Evolutionary conservation across 129 eudicot genomes (phyloP).

Genomic region (Escallonia rubra): DNA sequence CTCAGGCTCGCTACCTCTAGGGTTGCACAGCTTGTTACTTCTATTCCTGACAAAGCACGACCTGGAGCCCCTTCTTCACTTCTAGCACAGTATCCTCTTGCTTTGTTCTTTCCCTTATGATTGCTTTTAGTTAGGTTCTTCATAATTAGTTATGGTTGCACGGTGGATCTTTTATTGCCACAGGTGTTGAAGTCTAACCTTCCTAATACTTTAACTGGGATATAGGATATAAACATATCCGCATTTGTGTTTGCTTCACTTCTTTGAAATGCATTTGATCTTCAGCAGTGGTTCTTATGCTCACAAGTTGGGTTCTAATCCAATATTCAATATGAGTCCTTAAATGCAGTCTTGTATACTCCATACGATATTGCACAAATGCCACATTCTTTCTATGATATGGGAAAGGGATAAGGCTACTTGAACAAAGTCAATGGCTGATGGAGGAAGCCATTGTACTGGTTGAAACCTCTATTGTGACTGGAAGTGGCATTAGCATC

Average conservation of each 20-base stretch:
- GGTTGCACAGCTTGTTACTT: constrained; percentile 69
- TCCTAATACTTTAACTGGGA: too few species aligned
- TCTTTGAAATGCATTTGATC: too few species aligned
- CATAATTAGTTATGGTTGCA: too few species aligned
- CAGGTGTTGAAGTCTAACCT: too few species aligned
- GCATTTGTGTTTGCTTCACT: too few species aligned
- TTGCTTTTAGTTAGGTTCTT: not conserved
- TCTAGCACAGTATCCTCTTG: constrained; percentile 83
- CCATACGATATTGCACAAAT: not conserved
- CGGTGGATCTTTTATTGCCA: too few species aligned
- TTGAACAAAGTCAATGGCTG: not conserved
- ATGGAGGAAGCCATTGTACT: not conserved
- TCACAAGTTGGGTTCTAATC: too few species aligned
- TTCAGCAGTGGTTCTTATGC: too few species aligned
- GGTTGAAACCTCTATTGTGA: not conserved
- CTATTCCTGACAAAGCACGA: constrained; percentile 91
- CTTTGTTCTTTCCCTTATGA: not conserved
- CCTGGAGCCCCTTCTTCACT: constrained; percentile 61
- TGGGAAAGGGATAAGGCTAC: not conserved
- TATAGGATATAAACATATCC: too few species aligned
- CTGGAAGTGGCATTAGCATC: too few species aligned
- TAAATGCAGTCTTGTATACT: too few species aligned
- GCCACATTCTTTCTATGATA: not conserved
- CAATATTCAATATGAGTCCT: too few species aligned
- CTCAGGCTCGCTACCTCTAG: constrained; percentile 40